Evolutionary conservation across 169 alveolate genomes (phyloP).

Genomic region (Eimeria zaria): DNA sequence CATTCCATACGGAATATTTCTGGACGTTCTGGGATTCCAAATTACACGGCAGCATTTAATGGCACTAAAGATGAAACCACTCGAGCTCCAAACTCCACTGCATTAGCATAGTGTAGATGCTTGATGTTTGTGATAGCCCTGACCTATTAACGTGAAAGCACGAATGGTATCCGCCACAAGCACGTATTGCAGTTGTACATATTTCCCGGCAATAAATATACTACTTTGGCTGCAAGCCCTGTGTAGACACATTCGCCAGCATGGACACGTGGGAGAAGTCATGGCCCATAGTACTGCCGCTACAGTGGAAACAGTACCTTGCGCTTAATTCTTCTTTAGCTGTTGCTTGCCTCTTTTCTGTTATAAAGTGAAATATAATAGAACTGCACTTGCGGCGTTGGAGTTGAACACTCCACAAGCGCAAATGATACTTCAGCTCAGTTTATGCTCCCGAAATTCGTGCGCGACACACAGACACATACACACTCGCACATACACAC

Average conservation of each 20-base stretch:
- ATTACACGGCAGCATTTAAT: background rate
- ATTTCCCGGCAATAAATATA: background rate
- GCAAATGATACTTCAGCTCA: background rate
- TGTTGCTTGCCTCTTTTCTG: background rate
- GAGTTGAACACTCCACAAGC: background rate
- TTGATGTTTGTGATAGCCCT: no score
- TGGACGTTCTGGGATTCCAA: background rate
- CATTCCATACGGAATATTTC: background rate
- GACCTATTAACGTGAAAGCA: background rate
- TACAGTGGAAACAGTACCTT: background rate
- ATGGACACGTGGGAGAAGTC: background rate
- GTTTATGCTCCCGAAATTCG: background rate
- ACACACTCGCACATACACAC: no score
- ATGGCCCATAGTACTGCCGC: background rate
- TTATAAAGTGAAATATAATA: background rate
- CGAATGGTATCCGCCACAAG: background rate
- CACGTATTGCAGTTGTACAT: background rate
- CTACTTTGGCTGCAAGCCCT: background rate
- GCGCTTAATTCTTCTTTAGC: background rate
- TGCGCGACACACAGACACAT: no score
- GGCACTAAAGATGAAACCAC: background rate
- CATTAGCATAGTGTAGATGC: no score
- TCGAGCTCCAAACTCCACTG: no score
- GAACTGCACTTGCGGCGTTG: background rate
- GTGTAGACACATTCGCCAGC: background rate